Conservation (phyloP, 2,329 filamentous ascomycete species). For the Lasiodiplodia theobromae region DNA sequence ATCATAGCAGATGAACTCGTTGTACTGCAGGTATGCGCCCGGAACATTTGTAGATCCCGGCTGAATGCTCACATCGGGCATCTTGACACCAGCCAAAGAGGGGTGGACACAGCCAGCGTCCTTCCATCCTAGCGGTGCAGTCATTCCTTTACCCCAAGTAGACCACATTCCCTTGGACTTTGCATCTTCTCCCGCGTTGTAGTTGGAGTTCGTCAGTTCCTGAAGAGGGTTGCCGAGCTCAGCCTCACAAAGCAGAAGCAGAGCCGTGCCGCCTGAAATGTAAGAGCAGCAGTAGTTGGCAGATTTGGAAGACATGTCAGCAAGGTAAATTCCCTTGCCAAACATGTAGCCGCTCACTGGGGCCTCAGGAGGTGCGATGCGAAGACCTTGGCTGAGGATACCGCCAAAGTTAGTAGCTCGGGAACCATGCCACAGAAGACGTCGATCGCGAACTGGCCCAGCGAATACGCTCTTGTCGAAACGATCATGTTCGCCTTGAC, state of each 20-base stretch:
- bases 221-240: slow-evolving; percentile 80
- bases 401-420: slow-evolving; percentile 84
- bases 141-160: slow-evolving; percentile 74
- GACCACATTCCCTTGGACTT: slow-evolving; percentile 66
- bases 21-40: slow-evolving; percentile 65
- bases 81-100: slow-evolving; percentile 70
- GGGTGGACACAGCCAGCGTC: slow-evolving; percentile 73
- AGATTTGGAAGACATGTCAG: slow-evolving; percentile 81
- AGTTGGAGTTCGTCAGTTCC: slow-evolving; percentile 65
- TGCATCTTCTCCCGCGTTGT: slow-evolving; percentile 69
- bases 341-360: slow-evolving; percentile 87
- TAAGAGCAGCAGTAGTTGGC: slow-evolving; percentile 75
- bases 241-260: slow-evolving; percentile 84
- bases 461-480: slow-evolving; percentile 67
- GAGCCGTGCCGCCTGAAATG: slow-evolving; percentile 71
- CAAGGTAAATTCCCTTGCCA: slow-evolving; percentile 87
- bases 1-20: slow-evolving; percentile 78
- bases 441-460: slow-evolving; percentile 67
- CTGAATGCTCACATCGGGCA: slow-evolving; percentile 51
- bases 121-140: slow-evolving; percentile 74
- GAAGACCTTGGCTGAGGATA: slow-evolving; percentile 84
- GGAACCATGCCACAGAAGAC: slow-evolving; percentile 88
- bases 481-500: slow-evolving; percentile 73
- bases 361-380: slow-evolving; percentile 87
- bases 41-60: slow-evolving; percentile 59